A percentile compares a stretch with the other conserved stretches of the same genome.
phyloP scores from a whole-genome alignment of 306 rosid genomes.

The Adenanthera pavonina region DNA sequence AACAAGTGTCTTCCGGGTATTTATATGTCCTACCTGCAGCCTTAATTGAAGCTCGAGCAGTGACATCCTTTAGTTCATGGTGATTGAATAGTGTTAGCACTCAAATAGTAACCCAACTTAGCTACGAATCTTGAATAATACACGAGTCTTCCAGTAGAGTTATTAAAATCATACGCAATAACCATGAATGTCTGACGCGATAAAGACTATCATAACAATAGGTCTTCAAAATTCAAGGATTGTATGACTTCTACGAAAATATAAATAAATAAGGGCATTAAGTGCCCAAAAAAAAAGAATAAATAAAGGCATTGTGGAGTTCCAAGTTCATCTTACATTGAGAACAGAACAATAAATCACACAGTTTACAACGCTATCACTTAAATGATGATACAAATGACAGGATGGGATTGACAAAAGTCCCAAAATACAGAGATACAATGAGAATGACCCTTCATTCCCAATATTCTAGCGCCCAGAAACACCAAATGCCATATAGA shows the following conservation, averaged over 20 bases:
- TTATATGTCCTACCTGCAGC: not conserved
- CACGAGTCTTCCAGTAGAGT: slow-evolving; percentile 16
- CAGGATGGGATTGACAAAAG: slow-evolving; percentile 36
- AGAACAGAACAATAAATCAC: slow-evolving; percentile 50
- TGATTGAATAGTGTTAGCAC: not conserved
- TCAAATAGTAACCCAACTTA: not conserved
- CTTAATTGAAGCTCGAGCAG: not conserved
- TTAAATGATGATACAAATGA: slow-evolving; percentile 54
- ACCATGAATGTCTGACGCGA: slow-evolving; percentile 10
- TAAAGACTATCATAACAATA: slow-evolving; percentile 18
- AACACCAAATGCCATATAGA: slow-evolving; percentile 50
- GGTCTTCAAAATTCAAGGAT: slow-evolving; percentile 1
- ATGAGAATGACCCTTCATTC: slow-evolving; percentile 69
- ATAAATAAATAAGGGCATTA: slow-evolving; percentile 10
- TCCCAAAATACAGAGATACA: slow-evolving; percentile 49
- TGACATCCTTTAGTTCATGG: not conserved
- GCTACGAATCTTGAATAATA: not conserved
- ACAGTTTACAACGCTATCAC: slow-evolving; percentile 52
- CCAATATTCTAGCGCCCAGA: slow-evolving; percentile 53
- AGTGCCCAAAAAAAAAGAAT: not conserved
- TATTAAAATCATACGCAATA: not conserved
- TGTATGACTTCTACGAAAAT: slow-evolving; percentile 14
- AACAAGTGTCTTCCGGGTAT: not conserved
- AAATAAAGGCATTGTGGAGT: slow-evolving; percentile 24
- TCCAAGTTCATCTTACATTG: slow-evolving; percentile 38